phyloP scores from a whole-genome alignment of 2,329 filamentous ascomycete genomes.

The Kalaharituber pfeilii region DNA sequence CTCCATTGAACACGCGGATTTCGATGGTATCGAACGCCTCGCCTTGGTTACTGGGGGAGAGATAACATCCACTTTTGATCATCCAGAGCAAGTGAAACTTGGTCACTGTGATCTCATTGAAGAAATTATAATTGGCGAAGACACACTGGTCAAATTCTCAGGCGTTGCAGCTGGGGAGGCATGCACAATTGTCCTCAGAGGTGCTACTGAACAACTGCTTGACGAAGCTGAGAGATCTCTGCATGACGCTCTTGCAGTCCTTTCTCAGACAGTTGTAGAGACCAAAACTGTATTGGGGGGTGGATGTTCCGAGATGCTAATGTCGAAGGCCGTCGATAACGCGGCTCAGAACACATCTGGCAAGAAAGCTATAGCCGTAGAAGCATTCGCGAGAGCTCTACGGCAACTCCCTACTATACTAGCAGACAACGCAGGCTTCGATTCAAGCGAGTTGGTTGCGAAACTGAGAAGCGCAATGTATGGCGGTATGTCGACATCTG shows the following conservation, averaged over 20 bases:
- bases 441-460: constrained; percentile 84
- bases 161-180: constrained; percentile 85
- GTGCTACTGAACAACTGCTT: constrained; percentile 88
- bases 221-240: constrained; percentile 93
- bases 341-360: constrained; percentile 86
- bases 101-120: constrained; percentile 91
- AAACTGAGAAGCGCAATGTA: constrained; percentile 87
- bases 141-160: constrained; percentile 93
- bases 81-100: constrained; percentile 91
- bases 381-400: constrained; percentile 73
- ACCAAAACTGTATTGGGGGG: constrained; percentile 87
- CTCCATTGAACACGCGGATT: constrained; percentile 97
- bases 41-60: constrained; percentile 92
- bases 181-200: constrained; percentile 90
- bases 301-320: constrained; percentile 95
- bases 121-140: constrained; percentile 95
- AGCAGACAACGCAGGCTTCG: constrained; percentile 90
- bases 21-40: constrained; percentile 89
- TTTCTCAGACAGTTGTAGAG: constrained; percentile 91
- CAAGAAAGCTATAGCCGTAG: constrained; percentile 89
- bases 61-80: constrained; percentile 94
- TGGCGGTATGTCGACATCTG: constrained; percentile 81
- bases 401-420: constrained; percentile 91
- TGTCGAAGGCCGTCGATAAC: constrained; percentile 93
- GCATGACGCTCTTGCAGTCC: constrained; percentile 86